phyloP scores from a whole-genome alignment of 192 early-diverging fungal genomes.

The Phycomyces nitens region DNA sequence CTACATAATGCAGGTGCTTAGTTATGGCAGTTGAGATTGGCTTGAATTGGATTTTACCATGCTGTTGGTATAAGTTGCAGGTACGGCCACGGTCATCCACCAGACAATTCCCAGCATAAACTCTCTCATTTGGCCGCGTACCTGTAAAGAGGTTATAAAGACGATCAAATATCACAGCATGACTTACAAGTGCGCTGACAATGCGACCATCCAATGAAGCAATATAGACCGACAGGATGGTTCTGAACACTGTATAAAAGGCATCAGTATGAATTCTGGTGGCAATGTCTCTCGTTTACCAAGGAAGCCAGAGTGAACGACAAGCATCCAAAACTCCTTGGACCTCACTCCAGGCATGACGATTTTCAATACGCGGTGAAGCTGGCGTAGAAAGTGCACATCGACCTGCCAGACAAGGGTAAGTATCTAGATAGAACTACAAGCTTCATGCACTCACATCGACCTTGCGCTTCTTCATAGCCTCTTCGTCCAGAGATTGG shows the following conservation, averaged over 20 bases:
- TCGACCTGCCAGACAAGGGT: conserved; percentile 42
- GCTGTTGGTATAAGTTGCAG: conserved; percentile 95
- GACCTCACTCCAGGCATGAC: conserved; percentile 81
- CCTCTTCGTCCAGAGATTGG: conserved; percentile 2
- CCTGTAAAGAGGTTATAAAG: conserved; percentile 8
- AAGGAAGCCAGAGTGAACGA: conserved; percentile 82
- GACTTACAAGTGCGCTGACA: conserved; percentile 64
- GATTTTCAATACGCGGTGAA: conserved; percentile 72
- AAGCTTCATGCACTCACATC: conserved; percentile 34
- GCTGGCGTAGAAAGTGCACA: conserved; percentile 47
- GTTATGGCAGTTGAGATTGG: conserved; percentile 1
- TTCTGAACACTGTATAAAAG: conserved; percentile 65
- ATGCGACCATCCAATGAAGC: conserved; percentile 85
- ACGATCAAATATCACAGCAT: too few relatives aligned
- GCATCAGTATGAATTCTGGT: not conserved
- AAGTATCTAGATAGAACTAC: too few relatives aligned
- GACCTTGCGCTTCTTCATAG: conserved; percentile 29
- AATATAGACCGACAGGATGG: conserved; percentile 87
- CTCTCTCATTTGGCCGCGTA: conserved; percentile 70
- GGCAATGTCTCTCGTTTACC: conserved; percentile 25
- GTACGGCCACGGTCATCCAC: conserved; percentile 93
- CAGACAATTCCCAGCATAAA: conserved; percentile 82
- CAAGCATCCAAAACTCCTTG: conserved; percentile 84
- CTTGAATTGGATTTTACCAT: too few relatives aligned
- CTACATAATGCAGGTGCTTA: conserved; percentile 27